Percentiles rank a stretch among this genome's conserved stretches.
These are phyloP conservation scores for Calocybe gangraenosa DNA, from an alignment of 768 basidiomycete genomes.

Conservation along the genomic window DNA sequence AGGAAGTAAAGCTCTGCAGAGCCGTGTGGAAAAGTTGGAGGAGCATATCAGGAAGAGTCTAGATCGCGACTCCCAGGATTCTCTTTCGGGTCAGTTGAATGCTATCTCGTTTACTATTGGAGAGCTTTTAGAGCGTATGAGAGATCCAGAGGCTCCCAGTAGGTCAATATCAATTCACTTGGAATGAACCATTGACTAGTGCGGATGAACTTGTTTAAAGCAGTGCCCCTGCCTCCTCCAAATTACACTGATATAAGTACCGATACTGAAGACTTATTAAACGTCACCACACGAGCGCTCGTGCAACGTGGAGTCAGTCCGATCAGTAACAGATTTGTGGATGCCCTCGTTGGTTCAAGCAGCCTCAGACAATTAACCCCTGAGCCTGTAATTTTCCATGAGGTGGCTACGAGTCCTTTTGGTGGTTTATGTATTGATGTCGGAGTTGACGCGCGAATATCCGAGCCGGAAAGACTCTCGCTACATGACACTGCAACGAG, in stretches of 20 bases:
- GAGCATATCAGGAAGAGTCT: slow-evolving; percentile 4
- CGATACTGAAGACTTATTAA: neutral
- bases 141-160: slow-evolving; percentile 19
- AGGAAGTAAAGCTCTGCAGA: neutral
- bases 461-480: slow-evolving; percentile 1
- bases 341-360: neutral
- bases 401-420: neutral
- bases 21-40: slow-evolving; percentile 17
- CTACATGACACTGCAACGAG: neutral
- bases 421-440: neutral
- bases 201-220: no score
- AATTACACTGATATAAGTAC: neutral
- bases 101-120: slow-evolving; percentile 18
- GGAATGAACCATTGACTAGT: no score
- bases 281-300: neutral
- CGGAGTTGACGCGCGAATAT: neutral
- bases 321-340: neutral
- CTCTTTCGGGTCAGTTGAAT: slow-evolving; percentile 16
- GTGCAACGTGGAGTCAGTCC: neutral
- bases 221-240: neutral
- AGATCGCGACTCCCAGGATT: slow-evolving; percentile 13
- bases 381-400: neutral
- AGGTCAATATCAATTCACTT: neutral
- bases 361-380: neutral
- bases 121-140: slow-evolving; percentile 18